Base-by-base conservation (phyloP, 345 rosid species). In the Ceriops tagal region DNA sequence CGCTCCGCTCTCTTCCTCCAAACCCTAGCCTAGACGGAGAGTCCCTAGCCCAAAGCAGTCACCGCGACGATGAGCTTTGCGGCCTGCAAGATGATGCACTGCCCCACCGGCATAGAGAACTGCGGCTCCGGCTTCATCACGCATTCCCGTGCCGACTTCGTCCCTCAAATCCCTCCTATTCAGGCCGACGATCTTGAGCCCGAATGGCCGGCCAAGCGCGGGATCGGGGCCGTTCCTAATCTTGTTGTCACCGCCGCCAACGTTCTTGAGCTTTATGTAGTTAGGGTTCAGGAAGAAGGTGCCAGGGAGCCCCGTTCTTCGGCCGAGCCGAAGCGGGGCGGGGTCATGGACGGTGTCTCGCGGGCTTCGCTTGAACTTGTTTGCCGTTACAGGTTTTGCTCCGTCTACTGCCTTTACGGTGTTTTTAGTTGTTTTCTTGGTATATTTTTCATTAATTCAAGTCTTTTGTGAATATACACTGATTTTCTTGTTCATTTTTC, bases 11-110 rank as follows among this genome's bases (percentile, higher is more conserved):
- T 3, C 49, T 13, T 11, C 3, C 49, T 46, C 37, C 5, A 73
- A 67, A 73, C 71, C 68, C 77, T 61, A 63, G 57, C 28, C 19
- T 6, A 24, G 31, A 46, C 49, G 49, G 49, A 43, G 49, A 43
- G 49, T 43, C 18, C 16, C 30, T 55, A 9, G 59, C 6, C 15
- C 1, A 20, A 10, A 53, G 22, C 22, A 16, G 28, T 3, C 52
- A 37, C 52, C 34, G 35, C 24, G 35, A 75, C 68, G 72, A 92
- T 95, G 97, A 95, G 99, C 83, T 95, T 69, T 88, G 99, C 97
- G 43, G 96, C 96, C 57, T 95, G 79, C 83, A 95, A 95, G 68
- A 86, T 90, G 96, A 88, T 95, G 97, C 99, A 89, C 84, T 87
- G 87, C 87, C 96, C 97, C 1, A 92, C 97, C 63, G 92, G 92